A percentile compares a stretch with the other conserved stretches of the same genome.
phyloP scores from a whole-genome alignment of 495 filamentous ascomycete species.

The Penicillium nucicola region DNA sequence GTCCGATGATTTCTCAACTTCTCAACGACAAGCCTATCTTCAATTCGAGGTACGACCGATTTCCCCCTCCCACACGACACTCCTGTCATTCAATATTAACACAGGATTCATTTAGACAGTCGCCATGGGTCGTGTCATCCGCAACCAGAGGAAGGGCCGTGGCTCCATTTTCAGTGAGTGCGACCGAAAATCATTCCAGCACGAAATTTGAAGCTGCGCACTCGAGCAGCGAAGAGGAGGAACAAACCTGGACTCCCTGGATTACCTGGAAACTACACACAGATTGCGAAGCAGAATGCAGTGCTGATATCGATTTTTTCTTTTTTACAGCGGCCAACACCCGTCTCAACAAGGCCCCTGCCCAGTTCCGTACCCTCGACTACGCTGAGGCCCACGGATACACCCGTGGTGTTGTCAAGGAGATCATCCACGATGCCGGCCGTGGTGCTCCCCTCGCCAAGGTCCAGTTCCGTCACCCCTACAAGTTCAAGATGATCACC shows the following conservation, averaged over 20 bases:
- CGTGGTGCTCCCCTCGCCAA: constrained; percentile 96
- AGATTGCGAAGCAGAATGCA: constrained; percentile 18
- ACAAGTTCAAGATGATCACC: constrained; percentile 84
- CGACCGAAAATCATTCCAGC: constrained; percentile 27
- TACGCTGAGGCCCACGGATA: constrained; percentile 96
- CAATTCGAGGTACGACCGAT: constrained; percentile 49
- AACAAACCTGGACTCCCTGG: neutral
- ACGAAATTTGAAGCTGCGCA: constrained; percentile 10
- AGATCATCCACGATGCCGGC: constrained; percentile 98
- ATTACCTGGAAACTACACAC: constrained; percentile 10
- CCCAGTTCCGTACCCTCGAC: constrained; percentile 93
- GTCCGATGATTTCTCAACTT: constrained; percentile 45
- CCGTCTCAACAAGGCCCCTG: constrained; percentile 86
- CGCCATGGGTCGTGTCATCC: constrained; percentile 80
- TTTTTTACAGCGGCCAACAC: constrained; percentile 66
- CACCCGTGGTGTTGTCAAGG: constrained; percentile 93
- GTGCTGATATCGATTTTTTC: constrained; percentile 42
- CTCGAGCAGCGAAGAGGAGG: constrained; percentile 12
- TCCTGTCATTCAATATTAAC: constrained; percentile 39
- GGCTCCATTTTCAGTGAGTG: constrained; percentile 95
- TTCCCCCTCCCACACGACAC: constrained; percentile 34
- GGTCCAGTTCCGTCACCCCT: constrained; percentile 91
- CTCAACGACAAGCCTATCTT: constrained; percentile 50
- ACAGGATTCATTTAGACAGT: constrained; percentile 40
- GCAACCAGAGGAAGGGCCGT: constrained; percentile 97